These are phyloP conservation scores for Macaranga tanarius DNA, from an alignment of 441 rosid species.

Conservation along the genomic window DNA sequence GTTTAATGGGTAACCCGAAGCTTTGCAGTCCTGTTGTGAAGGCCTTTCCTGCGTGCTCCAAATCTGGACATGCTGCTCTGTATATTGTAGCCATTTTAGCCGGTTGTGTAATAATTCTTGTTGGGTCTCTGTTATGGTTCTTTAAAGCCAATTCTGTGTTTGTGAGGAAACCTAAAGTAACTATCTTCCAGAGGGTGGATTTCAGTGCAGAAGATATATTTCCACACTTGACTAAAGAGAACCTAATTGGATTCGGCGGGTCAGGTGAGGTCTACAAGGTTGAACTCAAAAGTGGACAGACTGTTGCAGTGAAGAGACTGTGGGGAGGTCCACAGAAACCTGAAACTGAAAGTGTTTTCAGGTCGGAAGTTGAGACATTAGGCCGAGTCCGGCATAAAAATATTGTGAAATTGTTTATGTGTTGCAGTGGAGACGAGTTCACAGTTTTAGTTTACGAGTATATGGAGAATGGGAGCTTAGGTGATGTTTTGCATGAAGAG, in stretches of 20 bases:
- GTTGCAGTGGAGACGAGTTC: slow-evolving; percentile 45
- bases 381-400: slow-evolving; percentile 64
- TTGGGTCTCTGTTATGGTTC: slow-evolving; percentile 43
- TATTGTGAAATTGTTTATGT: slow-evolving; percentile 56
- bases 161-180: slow-evolving; percentile 31
- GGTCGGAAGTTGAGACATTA: slow-evolving; percentile 56
- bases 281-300: slow-evolving; percentile 47
- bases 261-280: slow-evolving; percentile 61
- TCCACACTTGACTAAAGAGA: slow-evolving; percentile 41
- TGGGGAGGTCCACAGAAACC: slow-evolving; percentile 32
- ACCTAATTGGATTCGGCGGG: slow-evolving; percentile 59
- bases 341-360: slow-evolving; percentile 45
- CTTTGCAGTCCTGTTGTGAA: slow-evolving; percentile 53
- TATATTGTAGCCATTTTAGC: slow-evolving; percentile 31
- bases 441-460: slow-evolving; percentile 60
- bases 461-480: slow-evolving; percentile 77
- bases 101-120: slow-evolving; percentile 27
- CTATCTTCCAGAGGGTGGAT: slow-evolving; percentile 53
- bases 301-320: slow-evolving; percentile 63
- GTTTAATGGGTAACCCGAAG: slow-evolving; percentile 61
- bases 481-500: slow-evolving; percentile 54
- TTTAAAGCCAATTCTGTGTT: slow-evolving; percentile 34
- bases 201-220: slow-evolving; percentile 45
- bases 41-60: slow-evolving; percentile 44
- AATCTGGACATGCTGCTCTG: slow-evolving; percentile 26